Base-by-base conservation (phyloP, 2,329 filamentous ascomycete species). In the Pseudocercospora pini-densiflorae region DNA sequence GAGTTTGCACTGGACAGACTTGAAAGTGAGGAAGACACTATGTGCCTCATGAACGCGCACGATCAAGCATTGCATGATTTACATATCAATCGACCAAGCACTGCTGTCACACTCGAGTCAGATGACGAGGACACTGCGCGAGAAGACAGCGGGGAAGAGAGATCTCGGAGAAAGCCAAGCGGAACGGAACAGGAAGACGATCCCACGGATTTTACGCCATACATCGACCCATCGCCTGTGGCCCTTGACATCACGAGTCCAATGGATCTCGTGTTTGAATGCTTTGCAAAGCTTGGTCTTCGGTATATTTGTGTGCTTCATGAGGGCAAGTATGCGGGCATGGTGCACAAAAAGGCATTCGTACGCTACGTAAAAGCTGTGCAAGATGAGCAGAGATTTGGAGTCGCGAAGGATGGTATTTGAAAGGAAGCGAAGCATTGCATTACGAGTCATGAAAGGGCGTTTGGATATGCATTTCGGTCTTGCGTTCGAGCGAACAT, bases 271-370 rank as follows among this genome's bases (percentile, higher is more conserved):
- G 95, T 97, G 3, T 97, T 97, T 74, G 95, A 99, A 77, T 94
- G 93, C 75, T 99, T 98, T 78, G 92, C 92, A 59, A 99, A 99
- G 80, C 84, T 99, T 8, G 95, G 95, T 1, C 80, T 99, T 71
- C 86, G 95, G 68, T 98, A 97, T 79, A 90, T 99, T 59, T 98
- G 95, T 77, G 93, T 97, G 4, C 82, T 95, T 27, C 87, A 87
- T 63, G 89, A 97, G 71, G 95, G 95, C 24, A 88, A 88, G 68
- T 99, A 92, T 80, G 92, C 91, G 1, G 95, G 95, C 68, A 87
- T 99, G 84, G 93, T 90, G 59, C 95, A 99, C 80, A 98, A 98
- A 83, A 99, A 99, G 83, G 90, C 89, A 3, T 98, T 99, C 82
- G 94, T 97, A 66, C 94, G 92, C 79, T 97, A 97, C 77, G 90